Percentiles rank a stretch among this genome's conserved stretches.
Evolutionary conservation across 148 eudicot genomes (phyloP).

Genomic region (Camellia sinensis): DNA sequence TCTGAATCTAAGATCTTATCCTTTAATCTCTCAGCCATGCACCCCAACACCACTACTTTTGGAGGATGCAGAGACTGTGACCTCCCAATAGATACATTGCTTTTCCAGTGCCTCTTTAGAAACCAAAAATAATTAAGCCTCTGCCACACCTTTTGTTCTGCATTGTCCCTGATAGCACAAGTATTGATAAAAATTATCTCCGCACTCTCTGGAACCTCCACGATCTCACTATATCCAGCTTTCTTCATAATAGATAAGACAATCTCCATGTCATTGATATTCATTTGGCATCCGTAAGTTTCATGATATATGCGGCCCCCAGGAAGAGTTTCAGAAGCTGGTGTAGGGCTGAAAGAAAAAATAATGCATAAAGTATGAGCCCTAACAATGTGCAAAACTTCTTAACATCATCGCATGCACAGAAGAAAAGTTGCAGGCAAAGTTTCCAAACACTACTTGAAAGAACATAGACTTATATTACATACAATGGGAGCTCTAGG

Average conservation of each 20-base stretch:
- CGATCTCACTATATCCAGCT: slow-evolving; percentile 74
- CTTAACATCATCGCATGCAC: background rate
- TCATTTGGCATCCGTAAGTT: slow-evolving; percentile 99
- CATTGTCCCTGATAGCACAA: slow-evolving; percentile 97
- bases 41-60: slow-evolving; percentile 96
- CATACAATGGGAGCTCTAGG: too few species aligned
- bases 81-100: slow-evolving; percentile 75
- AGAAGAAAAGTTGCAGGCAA: background rate
- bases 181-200: slow-evolving; percentile 94
- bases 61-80: slow-evolving; percentile 79
- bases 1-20: slow-evolving; percentile 98
- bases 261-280: slow-evolving; percentile 97
- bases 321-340: slow-evolving; percentile 50
- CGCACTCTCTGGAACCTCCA: slow-evolving; percentile 85
- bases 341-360: slow-evolving; percentile 35
- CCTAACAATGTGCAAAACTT: slow-evolving; percentile 1
- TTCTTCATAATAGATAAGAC: slow-evolving; percentile 95
- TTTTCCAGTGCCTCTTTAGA: slow-evolving; percentile 92
- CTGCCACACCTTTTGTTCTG: slow-evolving; percentile 98
- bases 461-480: background rate
- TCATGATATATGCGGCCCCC: slow-evolving; percentile 92
- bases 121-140: slow-evolving; percentile 99
- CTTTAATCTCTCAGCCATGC: slow-evolving; percentile 98
- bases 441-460: slow-evolving; percentile 2
- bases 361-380: background rate